A percentile compares a stretch with the other conserved stretches of the same genome.
Conservation (phyloP, 805 yeast genomes). For the Cyberlindnera saturnus region DNA sequence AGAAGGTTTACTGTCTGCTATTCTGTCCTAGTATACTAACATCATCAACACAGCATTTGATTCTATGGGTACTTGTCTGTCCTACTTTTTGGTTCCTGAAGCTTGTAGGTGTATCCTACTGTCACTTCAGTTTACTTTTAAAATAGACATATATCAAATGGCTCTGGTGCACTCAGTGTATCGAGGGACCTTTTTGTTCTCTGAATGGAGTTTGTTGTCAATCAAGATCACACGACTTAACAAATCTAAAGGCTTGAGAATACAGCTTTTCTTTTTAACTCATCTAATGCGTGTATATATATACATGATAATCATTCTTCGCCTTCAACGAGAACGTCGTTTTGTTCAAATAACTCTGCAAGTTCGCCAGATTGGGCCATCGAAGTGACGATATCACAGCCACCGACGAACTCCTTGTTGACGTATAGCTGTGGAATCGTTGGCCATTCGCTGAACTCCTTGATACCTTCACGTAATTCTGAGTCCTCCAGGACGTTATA, state of each 20-base stretch:
- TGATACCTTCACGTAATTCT: slow-evolving; percentile 90
- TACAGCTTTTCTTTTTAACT: slow-evolving; percentile 10
- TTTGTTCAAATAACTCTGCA: slow-evolving; percentile 73
- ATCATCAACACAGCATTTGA: background rate
- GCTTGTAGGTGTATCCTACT: background rate
- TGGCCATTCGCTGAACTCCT: slow-evolving; percentile 96
- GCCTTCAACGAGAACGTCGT: slow-evolving; percentile 75
- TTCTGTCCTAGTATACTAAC: too few relatives aligned
- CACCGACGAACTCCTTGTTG: slow-evolving; percentile 89
- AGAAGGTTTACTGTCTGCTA: too few relatives aligned
- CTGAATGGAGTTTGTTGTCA: slow-evolving; percentile 31
- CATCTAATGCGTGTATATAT: slow-evolving; percentile 1
- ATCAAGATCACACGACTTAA: slow-evolving; percentile 21
- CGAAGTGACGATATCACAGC: slow-evolving; percentile 89
- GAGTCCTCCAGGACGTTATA: slow-evolving; percentile 93
- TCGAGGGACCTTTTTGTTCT: slow-evolving; percentile 9
- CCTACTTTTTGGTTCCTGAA: slow-evolving; percentile 2
- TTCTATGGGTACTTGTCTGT: background rate
- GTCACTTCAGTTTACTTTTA: slow-evolving; percentile 2
- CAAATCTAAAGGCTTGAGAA: slow-evolving; percentile 40
- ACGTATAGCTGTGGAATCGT: slow-evolving; percentile 96
- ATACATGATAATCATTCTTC: slow-evolving; percentile 30
- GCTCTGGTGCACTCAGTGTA: background rate
- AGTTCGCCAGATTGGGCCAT: slow-evolving; percentile 94
- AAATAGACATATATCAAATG: slow-evolving; percentile 2